phyloP scores from a whole-genome alignment of 179 eudicot genomes.

The Silene coronaria region DNA sequence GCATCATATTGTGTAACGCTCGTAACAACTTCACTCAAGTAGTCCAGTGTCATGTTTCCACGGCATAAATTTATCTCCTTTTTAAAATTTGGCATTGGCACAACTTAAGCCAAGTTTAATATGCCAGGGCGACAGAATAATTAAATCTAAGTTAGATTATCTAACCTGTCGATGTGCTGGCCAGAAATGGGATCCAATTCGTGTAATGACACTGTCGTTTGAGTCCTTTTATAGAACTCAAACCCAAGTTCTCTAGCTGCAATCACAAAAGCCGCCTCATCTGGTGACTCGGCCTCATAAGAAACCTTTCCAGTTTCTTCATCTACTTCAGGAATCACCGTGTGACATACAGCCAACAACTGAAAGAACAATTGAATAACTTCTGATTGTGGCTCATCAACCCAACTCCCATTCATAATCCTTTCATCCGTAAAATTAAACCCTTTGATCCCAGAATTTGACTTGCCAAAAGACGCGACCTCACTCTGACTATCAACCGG shows the following conservation, averaged over 20 bases:
- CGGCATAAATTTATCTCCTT: not conserved
- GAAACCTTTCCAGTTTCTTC: constrained; percentile 59
- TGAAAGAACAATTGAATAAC: constrained; percentile 68
- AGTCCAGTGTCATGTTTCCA: not conserved
- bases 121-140: not conserved
- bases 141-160: too few relatives aligned
- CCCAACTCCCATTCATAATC: constrained; percentile 72
- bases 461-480: constrained; percentile 25
- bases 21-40: not conserved
- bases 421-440: constrained; percentile 82
- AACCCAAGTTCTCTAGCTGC: constrained; percentile 91
- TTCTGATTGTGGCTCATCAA: constrained; percentile 53
- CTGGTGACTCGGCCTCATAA: constrained; percentile 96
- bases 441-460: constrained; percentile 49
- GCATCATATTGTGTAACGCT: not conserved
- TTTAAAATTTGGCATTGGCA: not conserved
- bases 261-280: constrained; percentile 92
- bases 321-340: constrained; percentile 83
- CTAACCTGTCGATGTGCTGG: constrained; percentile 59
- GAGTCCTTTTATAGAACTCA: constrained; percentile 74
- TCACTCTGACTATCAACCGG: constrained; percentile 18
- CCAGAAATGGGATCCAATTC: constrained; percentile 63
- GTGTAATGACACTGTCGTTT: constrained; percentile 52
- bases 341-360: constrained; percentile 73
- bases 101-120: too few relatives aligned